Conservation (phyloP, 352 stramenopile genomes). For the Pythium scleroteichum region DNA sequence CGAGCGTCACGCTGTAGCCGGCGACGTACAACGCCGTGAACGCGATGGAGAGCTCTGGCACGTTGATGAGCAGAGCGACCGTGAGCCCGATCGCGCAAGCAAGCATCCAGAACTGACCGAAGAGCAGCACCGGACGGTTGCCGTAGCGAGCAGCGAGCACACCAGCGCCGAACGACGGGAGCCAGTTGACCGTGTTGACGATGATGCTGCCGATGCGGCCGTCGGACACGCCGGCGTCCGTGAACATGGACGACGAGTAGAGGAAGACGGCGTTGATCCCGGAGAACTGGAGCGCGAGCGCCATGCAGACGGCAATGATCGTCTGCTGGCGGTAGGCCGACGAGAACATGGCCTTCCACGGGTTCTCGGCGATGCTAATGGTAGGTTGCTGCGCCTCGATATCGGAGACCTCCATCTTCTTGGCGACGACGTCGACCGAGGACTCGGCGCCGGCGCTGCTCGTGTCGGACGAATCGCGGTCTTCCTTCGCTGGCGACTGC, state of each 20-base stretch:
- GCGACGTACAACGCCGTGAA: conserved; percentile 53
- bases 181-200: conserved; percentile 56
- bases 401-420: background rate
- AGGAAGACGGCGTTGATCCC: conserved; percentile 76
- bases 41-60: conserved; percentile 43
- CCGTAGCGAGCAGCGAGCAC: conserved; percentile 39
- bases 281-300: conserved; percentile 50
- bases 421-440: background rate
- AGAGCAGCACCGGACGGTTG: conserved; percentile 56
- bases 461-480: background rate
- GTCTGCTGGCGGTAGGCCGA: conserved; percentile 36
- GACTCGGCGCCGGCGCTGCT: background rate
- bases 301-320: conserved; percentile 47
- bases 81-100: conserved; percentile 48
- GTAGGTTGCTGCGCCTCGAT: background rate
- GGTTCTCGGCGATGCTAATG: conserved; percentile 23
- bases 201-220: conserved; percentile 56
- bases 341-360: conserved; percentile 24
- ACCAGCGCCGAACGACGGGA: conserved; percentile 50
- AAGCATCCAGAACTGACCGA: conserved; percentile 55
- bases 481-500: background rate
- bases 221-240: conserved; percentile 52
- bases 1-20: conserved; percentile 46
- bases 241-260: conserved; percentile 70
- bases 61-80: conserved; percentile 27